Percentiles rank a stretch among this genome's conserved stretches.
These are phyloP conservation scores for Moringa oleifera DNA, from an alignment of 345 rosid species.

Conservation along the genomic window DNA sequence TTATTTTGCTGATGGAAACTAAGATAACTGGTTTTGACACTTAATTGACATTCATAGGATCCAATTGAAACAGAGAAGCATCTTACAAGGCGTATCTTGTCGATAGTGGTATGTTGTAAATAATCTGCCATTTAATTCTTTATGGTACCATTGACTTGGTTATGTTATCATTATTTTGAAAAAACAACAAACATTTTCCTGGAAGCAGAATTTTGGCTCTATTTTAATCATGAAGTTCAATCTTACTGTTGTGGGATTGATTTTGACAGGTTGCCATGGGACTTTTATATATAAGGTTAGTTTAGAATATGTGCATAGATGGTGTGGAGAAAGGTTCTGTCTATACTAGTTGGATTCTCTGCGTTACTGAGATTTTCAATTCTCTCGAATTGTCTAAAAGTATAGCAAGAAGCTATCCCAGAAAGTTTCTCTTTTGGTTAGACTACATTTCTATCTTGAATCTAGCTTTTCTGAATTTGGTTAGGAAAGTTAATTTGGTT, in stretches of 20 bases:
- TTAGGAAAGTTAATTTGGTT: too few species aligned
- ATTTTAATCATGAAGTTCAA: neutral
- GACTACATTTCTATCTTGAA: too few species aligned
- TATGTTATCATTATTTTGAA: neutral
- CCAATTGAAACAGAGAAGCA: slow-evolving; percentile 82
- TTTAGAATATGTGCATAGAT: too few species aligned
- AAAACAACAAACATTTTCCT: too few species aligned
- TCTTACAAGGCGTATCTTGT: slow-evolving; percentile 80
- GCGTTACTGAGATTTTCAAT: too few species aligned
- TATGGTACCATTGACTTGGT: neutral
- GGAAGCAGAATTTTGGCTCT: neutral
- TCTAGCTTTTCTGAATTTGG: too few species aligned
- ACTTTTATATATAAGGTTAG: too few species aligned
- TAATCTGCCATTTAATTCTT: slow-evolving; percentile 5
- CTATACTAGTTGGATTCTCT: too few species aligned
- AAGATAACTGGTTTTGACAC: slow-evolving; percentile 14
- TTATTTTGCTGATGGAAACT: slow-evolving; percentile 1
- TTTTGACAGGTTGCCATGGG: neutral
- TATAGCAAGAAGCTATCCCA: too few species aligned
- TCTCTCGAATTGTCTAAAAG: too few species aligned
- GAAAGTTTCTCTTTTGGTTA: too few species aligned
- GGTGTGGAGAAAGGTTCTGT: too few species aligned
- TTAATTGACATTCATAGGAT: slow-evolving; percentile 47
- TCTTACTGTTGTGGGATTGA: slow-evolving; percentile 5
- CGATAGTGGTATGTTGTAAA: slow-evolving; percentile 61